These are phyloP conservation scores for Neurospora sp. DNA, from an alignment of 495 filamentous ascomycete species.

Conservation along the genomic window DNA sequence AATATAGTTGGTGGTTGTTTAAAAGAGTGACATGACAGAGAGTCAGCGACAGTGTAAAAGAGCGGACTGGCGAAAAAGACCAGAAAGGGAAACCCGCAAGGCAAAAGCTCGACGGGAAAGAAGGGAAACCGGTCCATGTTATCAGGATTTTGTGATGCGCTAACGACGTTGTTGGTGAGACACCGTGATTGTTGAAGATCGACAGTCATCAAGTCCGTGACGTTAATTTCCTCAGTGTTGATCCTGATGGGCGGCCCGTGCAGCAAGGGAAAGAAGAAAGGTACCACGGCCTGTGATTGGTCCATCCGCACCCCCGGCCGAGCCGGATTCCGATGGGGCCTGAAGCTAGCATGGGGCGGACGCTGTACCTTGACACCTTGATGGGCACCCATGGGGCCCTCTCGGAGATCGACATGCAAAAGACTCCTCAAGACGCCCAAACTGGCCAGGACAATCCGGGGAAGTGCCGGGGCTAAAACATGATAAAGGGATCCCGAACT, in stretches of 20 bases:
- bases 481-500: background rate
- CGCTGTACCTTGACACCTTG: background rate
- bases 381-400: background rate
- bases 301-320: background rate
- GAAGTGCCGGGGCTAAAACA: background rate
- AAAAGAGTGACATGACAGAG: background rate
- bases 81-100: background rate
- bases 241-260: background rate
- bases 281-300: background rate
- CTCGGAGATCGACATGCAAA: background rate
- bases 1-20: background rate
- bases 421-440: background rate
- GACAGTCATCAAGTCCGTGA: background rate
- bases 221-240: background rate
- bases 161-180: background rate
- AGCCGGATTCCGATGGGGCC: background rate
- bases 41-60: background rate
- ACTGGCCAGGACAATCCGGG: background rate
- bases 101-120: background rate
- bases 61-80: background rate
- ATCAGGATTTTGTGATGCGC: background rate
- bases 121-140: background rate
- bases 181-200: background rate
- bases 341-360: background rate
- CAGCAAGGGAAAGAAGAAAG: background rate